A percentile compares a stretch with the other conserved stretches of the same genome.
These are phyloP conservation scores for Tricholoma saponaceum DNA, from an alignment of 768 basidiomycete species.

Conservation along the genomic window DNA sequence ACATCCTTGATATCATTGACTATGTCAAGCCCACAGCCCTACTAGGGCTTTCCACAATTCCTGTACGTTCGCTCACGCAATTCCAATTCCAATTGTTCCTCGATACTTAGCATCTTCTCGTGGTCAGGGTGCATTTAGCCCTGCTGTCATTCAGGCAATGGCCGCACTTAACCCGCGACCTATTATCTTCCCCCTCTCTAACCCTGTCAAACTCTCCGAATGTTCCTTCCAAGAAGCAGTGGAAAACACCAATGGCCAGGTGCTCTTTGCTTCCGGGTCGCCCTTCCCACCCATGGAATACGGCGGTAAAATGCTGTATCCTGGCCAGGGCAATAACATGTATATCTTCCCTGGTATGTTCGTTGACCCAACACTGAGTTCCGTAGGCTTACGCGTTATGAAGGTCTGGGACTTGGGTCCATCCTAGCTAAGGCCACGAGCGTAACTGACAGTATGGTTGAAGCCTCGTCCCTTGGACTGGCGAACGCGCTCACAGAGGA, in stretches of 20 bases:
- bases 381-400: not conserved
- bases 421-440: slow-evolving; percentile 64
- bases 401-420: slow-evolving; percentile 74
- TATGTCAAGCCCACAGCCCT: slow-evolving; percentile 87
- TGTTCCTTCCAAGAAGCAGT: slow-evolving; percentile 79
- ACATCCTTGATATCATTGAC: slow-evolving; percentile 73
- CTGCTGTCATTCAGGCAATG: slow-evolving; percentile 72
- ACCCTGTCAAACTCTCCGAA: slow-evolving; percentile 80
- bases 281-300: slow-evolving; percentile 70
- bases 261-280: slow-evolving; percentile 85
- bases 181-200: slow-evolving; percentile 91
- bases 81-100: not conserved
- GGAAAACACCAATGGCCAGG: slow-evolving; percentile 62
- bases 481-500: slow-evolving; percentile 67
- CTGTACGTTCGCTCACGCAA: slow-evolving; percentile 30
- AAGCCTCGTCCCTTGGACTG: slow-evolving; percentile 79
- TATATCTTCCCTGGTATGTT: slow-evolving; percentile 68
- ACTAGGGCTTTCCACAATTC: slow-evolving; percentile 85
- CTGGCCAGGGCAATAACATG: slow-evolving; percentile 96
- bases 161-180: slow-evolving; percentile 74
- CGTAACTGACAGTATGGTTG: slow-evolving; percentile 87
- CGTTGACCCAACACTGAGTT: not conserved
- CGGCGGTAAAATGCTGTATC: slow-evolving; percentile 53
- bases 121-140: slow-evolving; percentile 67
- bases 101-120: not conserved